phyloP scores from a whole-genome alignment of 306 rosid genomes.

The Heteromeles arbutifolia region DNA sequence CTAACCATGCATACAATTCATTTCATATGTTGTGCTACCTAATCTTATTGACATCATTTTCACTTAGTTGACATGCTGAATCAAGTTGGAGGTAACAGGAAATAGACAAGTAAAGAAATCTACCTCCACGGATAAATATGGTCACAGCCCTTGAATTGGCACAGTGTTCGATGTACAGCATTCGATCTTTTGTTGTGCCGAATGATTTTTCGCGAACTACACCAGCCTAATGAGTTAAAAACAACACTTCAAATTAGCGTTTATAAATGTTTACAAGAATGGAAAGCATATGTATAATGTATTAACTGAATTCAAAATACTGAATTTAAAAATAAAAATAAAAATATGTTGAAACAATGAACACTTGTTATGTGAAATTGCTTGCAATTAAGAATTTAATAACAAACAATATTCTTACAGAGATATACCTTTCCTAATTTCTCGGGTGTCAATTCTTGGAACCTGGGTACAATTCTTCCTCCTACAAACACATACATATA shows the following conservation, averaged over 20 bases:
- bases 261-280: neutral
- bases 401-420: neutral
- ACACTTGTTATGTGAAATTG: neutral
- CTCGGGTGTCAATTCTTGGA: constrained; percentile 88
- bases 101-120: neutral
- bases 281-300: neutral
- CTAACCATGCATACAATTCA: neutral
- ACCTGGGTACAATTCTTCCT: constrained; percentile 97
- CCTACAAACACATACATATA: constrained; percentile 44
- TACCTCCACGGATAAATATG: constrained; percentile 89
- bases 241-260: neutral
- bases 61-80: neutral
- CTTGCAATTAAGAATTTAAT: neutral
- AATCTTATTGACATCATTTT: neutral
- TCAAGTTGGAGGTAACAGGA: neutral
- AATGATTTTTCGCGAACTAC: constrained; percentile 87
- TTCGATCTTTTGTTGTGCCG: constrained; percentile 95
- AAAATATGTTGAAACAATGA: neutral
- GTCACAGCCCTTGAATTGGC: constrained; percentile 97
- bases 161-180: constrained; percentile 95
- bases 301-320: neutral
- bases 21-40: neutral
- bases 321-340: neutral
- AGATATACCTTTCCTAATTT: constrained; percentile 78
- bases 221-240: constrained; percentile 55